Conservation (phyloP, 257 asterid species). For the Eucommia ulmoides region DNA sequence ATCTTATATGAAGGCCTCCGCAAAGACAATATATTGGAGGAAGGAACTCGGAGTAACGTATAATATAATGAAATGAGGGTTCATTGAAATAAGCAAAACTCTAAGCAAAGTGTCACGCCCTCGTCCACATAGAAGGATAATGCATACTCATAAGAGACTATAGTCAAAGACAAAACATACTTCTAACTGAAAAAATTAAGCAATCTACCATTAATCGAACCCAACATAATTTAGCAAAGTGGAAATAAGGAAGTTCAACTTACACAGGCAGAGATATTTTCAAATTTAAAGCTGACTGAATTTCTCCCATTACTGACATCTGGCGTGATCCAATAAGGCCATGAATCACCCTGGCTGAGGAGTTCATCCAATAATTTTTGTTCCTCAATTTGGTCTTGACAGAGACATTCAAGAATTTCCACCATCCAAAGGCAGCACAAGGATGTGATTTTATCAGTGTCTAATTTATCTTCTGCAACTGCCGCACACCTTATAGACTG, state of each 20-base stretch:
- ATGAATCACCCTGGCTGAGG: constrained; percentile 41
- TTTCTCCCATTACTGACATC: constrained; percentile 22
- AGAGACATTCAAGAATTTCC: constrained; percentile 46
- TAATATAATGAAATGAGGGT: neutral
- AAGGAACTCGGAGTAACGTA: no score
- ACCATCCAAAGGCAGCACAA: constrained; percentile 65
- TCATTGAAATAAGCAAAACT: neutral
- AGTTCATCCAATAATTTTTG: constrained; percentile 67
- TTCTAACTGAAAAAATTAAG: neutral
- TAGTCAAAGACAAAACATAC: neutral
- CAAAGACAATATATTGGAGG: no score
- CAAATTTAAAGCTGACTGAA: constrained; percentile 28
- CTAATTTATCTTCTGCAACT: constrained; percentile 32
- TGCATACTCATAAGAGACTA: neutral
- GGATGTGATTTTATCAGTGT: constrained; percentile 39
- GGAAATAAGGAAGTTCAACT: constrained; percentile 22
- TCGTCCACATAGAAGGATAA: neutral
- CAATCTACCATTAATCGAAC: neutral
- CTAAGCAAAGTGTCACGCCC: neutral
- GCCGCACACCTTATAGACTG: constrained; percentile 39
- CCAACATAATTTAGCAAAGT: constrained; percentile 3
- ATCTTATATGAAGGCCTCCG: no score
- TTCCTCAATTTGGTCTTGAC: constrained; percentile 60
- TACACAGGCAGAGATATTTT: constrained; percentile 36
- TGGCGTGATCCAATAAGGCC: constrained; percentile 71